Evolutionary conservation across 257 asterid genomes (phyloP), one percentile per base, ranked within the genome.

Genomic region (Capsicum pubescens): DNA sequence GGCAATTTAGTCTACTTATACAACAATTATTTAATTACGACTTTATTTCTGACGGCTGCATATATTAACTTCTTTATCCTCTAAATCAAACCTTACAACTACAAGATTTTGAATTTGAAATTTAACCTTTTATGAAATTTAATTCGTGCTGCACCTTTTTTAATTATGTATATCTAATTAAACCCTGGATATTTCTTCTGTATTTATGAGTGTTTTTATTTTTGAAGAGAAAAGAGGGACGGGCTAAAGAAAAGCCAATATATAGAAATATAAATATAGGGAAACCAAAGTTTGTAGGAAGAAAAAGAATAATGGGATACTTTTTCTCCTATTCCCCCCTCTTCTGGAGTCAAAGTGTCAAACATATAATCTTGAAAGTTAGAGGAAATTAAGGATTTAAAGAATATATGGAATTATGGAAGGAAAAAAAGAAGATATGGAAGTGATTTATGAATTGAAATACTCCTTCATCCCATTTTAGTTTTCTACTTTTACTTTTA

Each of bases 41-140:
- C 61, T 50, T 76, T 21, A 76, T 9, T 76, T 26, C n/a, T 12
- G 81, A 76, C 63, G n/a, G 63, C 63, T 26, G 61, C 35, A 76
- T 52, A 52, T 15, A 50, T 7, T 76, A 76, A 76, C 16, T 52
- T 6, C 17, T 76, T 76, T 52, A 76, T 32, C 36, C 2, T 70
- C 79, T 44, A 70, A 70, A 70, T 52, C 21, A 52, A 76, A 76
- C 63, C n/a, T 21, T 52, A 74, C 59, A 74, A 74, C 46, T 74
- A 74, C 61, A 74, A 74, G 21, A 74, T 10, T 74, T 74, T 74
- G 80, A 63, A 74, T 11, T 21, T 48, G 60, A 74, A 74, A 74
- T 74, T 50, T 74, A 7, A 12, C 71, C 61, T 50, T 50, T 74
- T 74, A 74, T 48, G 80, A 74, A 50, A 26, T n/a, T 50, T 21